Percentiles rank a stretch among this genome's conserved stretches.
These are phyloP conservation scores for Pseudogymnoascus sp. DNA, from an alignment of 2,329 filamentous ascomycete genomes.

Conservation along the genomic window DNA sequence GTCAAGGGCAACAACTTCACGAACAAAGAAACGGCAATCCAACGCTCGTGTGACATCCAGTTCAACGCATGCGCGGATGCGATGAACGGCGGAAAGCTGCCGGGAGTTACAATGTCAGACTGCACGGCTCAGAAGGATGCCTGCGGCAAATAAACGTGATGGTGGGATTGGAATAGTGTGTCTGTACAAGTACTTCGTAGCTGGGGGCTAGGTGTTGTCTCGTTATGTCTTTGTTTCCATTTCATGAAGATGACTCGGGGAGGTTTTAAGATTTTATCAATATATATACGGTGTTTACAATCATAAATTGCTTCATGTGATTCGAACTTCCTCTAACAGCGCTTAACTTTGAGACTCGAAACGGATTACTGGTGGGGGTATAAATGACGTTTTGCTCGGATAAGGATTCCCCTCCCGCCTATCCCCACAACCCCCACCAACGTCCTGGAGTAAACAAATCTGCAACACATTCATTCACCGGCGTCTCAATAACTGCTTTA, in stretches of 20 bases:
- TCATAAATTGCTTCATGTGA: neutral
- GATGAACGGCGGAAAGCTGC: conserved; percentile 41
- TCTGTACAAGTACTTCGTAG: neutral
- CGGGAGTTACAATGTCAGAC: conserved; percentile 18
- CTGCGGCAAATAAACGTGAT: conserved; percentile 13
- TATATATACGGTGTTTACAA: neutral
- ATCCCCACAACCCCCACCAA: neutral
- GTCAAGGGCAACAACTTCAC: conserved; percentile 53
- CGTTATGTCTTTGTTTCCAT: conserved; percentile 1
- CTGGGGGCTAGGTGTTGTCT: neutral
- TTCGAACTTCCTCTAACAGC: neutral
- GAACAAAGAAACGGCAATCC: conserved; percentile 45
- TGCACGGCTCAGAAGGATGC: conserved; percentile 20
- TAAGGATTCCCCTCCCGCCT: neutral
- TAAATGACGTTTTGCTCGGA: neutral
- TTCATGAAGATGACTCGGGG: neutral
- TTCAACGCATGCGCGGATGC: conserved; percentile 53
- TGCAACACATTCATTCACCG: neutral
- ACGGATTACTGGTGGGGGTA: neutral
- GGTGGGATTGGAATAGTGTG: neutral
- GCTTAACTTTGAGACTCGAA: neutral
- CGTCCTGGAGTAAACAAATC: neutral
- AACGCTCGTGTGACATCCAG: conserved; percentile 57
- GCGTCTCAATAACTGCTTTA: neutral
- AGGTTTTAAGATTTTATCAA: neutral